phyloP scores from a whole-genome alignment of 1,284 basidiomycete species.

The Ganoderma meredithae region DNA sequence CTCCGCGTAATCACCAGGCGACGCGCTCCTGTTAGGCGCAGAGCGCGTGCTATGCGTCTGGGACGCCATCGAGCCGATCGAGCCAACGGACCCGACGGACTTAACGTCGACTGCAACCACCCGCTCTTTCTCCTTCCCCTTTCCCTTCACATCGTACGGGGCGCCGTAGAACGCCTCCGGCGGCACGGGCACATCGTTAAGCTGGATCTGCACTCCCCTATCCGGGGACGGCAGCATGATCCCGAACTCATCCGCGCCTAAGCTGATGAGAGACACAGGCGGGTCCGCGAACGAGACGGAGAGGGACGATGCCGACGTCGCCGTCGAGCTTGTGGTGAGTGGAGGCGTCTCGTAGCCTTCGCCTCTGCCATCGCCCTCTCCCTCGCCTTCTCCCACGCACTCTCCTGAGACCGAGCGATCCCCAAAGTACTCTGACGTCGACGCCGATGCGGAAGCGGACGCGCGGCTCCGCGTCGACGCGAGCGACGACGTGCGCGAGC shows the following conservation, averaged over 20 bases:
- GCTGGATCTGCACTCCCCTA: constrained; percentile 25
- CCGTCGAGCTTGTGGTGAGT: constrained; percentile 29
- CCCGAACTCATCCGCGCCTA: constrained; percentile 11
- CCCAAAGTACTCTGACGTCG: not conserved
- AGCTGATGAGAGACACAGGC: not conserved
- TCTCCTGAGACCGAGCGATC: constrained; percentile 6
- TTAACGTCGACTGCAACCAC: constrained; percentile 10
- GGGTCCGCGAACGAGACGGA: constrained; percentile 23
- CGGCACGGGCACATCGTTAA: constrained; percentile 32
- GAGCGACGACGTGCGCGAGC: constrained; percentile 28
- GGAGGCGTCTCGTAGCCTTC: constrained; percentile 30
- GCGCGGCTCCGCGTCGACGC: constrained; percentile 13
- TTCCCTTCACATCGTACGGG: not conserved
- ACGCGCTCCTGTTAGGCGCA: not conserved
- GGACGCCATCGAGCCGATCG: constrained; percentile 10
- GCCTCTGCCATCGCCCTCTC: too few species aligned
- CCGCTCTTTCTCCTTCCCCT: not conserved
- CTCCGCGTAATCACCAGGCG: not conserved
- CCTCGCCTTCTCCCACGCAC: too few species aligned
- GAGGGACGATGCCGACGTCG: constrained; percentile 23
- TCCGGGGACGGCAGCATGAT: not conserved
- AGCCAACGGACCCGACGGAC: not conserved
- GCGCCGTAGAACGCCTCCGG: not conserved
- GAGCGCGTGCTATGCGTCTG: constrained; percentile 2
- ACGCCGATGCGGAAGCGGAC: not conserved